phyloP scores from a whole-genome alignment of 1,139 yeast genomes.

The Entelexis sorbosivorans region DNA sequence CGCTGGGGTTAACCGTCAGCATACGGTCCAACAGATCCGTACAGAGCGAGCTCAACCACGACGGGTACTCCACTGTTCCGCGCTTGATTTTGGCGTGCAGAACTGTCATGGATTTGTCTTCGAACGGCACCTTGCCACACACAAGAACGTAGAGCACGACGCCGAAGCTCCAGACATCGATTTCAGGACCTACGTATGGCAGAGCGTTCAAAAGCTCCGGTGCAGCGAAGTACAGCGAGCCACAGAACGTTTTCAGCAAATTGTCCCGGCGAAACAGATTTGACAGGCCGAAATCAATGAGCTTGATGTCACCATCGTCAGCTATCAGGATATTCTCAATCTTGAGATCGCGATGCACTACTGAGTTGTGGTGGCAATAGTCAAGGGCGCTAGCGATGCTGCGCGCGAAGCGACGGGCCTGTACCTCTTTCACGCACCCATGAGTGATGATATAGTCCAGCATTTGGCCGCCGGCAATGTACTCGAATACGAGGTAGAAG shows the following conservation, averaged over 20 bases:
- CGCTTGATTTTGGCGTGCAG: constrained; percentile 88
- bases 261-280: constrained; percentile 67
- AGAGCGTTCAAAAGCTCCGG: constrained; percentile 89
- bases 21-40: constrained; percentile 72
- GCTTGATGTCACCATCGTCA: constrained; percentile 84
- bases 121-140: constrained; percentile 97
- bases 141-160: constrained; percentile 88
- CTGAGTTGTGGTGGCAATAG: constrained; percentile 85
- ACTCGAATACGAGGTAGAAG: constrained; percentile 92
- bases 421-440: constrained; percentile 85
- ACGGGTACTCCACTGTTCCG: constrained; percentile 88
- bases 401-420: constrained; percentile 89
- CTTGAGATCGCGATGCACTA: constrained; percentile 91
- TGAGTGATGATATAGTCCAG: constrained; percentile 94
- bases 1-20: constrained; percentile 80
- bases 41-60: constrained; percentile 69
- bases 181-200: constrained; percentile 94
- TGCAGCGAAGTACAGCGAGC: constrained; percentile 95
- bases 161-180: constrained; percentile 97
- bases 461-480: constrained; percentile 96
- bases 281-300: constrained; percentile 91
- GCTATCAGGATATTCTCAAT: constrained; percentile 94
- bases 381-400: constrained; percentile 94
- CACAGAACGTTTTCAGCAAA: constrained; percentile 86
- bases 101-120: constrained; percentile 85